Base-by-base conservation (phyloP, 1,284 basidiomycete species). In the Sporisorium iseilematis-ciliati region DNA sequence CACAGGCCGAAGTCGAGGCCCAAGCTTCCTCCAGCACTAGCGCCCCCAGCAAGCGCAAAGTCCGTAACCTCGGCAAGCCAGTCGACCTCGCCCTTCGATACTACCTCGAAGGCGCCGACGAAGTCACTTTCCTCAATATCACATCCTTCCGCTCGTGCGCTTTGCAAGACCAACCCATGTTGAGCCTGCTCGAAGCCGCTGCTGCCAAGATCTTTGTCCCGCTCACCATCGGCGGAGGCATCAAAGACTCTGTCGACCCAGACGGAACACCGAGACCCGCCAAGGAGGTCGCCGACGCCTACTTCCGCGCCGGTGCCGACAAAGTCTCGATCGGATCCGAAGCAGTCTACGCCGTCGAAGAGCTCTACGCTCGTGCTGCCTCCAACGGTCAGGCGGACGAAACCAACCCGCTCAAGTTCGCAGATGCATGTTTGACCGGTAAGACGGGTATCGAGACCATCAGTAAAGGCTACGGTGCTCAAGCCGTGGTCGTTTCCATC, bases 91-190 rank as follows among this genome's bases (percentile, higher is more conserved):
- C 96, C 2, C 89, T 89, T 53, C 90, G 90, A 68, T 99, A 99
- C 87, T 98, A 92, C 87, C 86, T 88, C 18, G 90, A 91, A 51
- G 96, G 95, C 35, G 97, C 97, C 50, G 97, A 99, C 87, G 97
- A 99, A 87, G 89, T 99, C 53, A 96, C 94, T 82, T 91, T 99
- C 80, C 91, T 99, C 85, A 99, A 99, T 87, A 99, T 99, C 88
- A 99, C 97, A 8, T 97, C 95, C 60, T 99, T 99, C 90, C 93
- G 97, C 68, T 92, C 93, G 76, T 97, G 94, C 7, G 95, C 97
- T 0, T 89, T 99, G 45, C 91, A 89, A 58, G 97, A 99, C 86
- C 97, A 99, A 86, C 97, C 97, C 0, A 99, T 99, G 97, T 90
- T 99, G 59, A 92, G 93, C 48, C 92, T 99, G 79, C 93, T 99